These are phyloP conservation scores for Irpex sp. DNA, from an alignment of 1,284 basidiomycete genomes.

Conservation along the genomic window DNA sequence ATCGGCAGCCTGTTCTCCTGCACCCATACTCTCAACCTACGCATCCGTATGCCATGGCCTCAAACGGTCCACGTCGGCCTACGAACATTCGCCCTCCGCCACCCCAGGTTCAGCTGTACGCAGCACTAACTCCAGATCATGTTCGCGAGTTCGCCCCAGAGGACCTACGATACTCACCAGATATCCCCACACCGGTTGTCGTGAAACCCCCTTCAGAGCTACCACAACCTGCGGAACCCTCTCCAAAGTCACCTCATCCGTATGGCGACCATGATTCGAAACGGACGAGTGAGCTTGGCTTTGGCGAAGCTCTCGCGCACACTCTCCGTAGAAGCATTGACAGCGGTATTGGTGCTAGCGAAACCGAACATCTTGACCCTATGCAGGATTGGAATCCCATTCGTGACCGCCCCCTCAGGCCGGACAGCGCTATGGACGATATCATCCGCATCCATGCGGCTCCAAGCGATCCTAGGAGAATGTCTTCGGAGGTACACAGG, in stretches of 20 bases:
- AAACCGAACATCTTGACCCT: constrained; percentile 21
- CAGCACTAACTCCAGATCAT: constrained; percentile 40
- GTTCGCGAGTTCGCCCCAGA: constrained; percentile 47
- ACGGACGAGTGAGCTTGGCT: constrained; percentile 26
- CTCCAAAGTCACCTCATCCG: constrained; percentile 17
- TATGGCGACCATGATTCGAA: constrained; percentile 19
- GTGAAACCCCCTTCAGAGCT: background rate
- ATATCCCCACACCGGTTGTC: constrained; percentile 18
- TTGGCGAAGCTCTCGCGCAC: constrained; percentile 27
- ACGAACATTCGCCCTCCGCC: constrained; percentile 26
- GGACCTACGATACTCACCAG: constrained; percentile 52
- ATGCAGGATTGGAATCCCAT: constrained; percentile 13
- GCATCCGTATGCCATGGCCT: constrained; percentile 29
- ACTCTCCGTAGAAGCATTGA: constrained; percentile 34
- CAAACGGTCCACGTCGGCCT: constrained; percentile 7
- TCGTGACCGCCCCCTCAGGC: constrained; percentile 6
- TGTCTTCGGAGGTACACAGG: background rate
- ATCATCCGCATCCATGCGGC: constrained; percentile 5
- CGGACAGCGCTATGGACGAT: constrained; percentile 6
- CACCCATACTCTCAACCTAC: constrained; percentile 31
- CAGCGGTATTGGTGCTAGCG: constrained; percentile 43
- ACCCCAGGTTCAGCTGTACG: constrained; percentile 47
- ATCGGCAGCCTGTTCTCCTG: constrained; percentile 39
- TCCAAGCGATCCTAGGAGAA: background rate
- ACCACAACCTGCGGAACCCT: background rate